Evolutionary conservation across 805 yeast species (phyloP), one percentile per base, ranked within the genome.

Genomic region (Candida saitoana): DNA sequence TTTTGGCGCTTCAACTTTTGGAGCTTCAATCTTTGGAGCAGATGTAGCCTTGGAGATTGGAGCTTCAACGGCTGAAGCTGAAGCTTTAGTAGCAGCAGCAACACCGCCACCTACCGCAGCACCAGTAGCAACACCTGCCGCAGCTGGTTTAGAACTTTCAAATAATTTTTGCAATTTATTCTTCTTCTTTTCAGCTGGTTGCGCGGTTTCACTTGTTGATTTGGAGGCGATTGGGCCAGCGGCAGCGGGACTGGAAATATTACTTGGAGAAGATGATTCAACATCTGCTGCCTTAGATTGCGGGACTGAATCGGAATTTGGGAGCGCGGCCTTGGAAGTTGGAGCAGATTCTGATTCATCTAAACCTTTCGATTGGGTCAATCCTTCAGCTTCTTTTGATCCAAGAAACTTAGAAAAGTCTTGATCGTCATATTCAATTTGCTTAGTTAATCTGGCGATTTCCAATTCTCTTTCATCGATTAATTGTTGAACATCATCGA

Each of bases 401-500:
- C 46, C 39, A 32, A 34, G 18, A 25, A 36, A 24, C n/a, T 17
- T 5, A 17, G 31, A 45, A 39, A 60, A 57, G 30, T 60, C 67
- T 12, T 48, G 48, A 34, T 60, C 67, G 46, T 60, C 68, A 36
- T 51, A 50, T 46, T 62, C 65, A 36, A 63, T 59, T 46, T 60
- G 65, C 42, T 56, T 57, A 15, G 66, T 45, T 42, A 64, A 61
- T 17, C 49, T 50, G 1, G 61, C 53, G 31, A 61, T 64, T 46
- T 65, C 68, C 32, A 55, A 49, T 43, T 65, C 67, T 41, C 67
- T 49, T 11, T 57, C 62, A 35, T 56, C 63, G 40, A 63, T 63
- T 36, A 62, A 55, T 40, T 57, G 48, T 42, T 60, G 56, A 44
- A 59, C 48, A 18, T 59, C 60, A 17, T 51, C 61, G 36, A 59